Evolutionary conservation across 2,329 filamentous ascomycete species (phyloP), one percentile per base, ranked within the genome.

Genomic region (Colletotrichum filicis): DNA sequence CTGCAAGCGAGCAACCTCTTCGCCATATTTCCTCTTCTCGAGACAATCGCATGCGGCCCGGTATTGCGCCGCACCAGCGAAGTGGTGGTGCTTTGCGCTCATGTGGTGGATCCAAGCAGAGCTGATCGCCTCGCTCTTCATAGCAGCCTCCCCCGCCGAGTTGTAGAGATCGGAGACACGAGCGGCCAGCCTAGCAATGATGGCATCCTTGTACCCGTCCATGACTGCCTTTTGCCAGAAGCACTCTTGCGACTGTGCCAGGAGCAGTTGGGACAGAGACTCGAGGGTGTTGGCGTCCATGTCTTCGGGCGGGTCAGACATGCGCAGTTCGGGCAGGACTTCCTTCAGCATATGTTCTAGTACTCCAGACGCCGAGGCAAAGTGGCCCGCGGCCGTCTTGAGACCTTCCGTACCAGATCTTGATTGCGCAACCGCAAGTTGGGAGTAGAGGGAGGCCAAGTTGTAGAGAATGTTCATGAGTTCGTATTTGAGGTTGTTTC

Each of bases 161-260:
- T 92, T 93, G 83, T 98, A 99, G 56, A 97, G 89, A 79, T 99
- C 97, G 2, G 94, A 97, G 4, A 98, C 95, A 74, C 95, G 84
- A 0, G 95, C 95, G 5, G 97, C 95, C 22, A 99, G 87, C 80
- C 97, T 97, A 2, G 97, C 94, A 74, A 99, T 97, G 0, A 93
- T 94, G 1, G 92, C 93, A 80, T 99, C 97, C 81, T 97, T 98
- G 84, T 98, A 91, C 28, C 92, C 92, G 80, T 98, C 96, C 85
- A 97, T 95, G 71, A 97, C 95, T 1, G 97, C 96, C 81, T 98
- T 98, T 77, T 97, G 93, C 97, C 97, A 99, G 83, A 97, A 98
- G 80, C 95, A 98, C 84, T 99, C 97, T 80, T 99, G 97, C 32
- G 93, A 95, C 81, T 99, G 95, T 1, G 95, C 96, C 11, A 99